Conservation (phyloP, 2,329 filamentous ascomycete genomes). For the Scedosporium boydii region DNA sequence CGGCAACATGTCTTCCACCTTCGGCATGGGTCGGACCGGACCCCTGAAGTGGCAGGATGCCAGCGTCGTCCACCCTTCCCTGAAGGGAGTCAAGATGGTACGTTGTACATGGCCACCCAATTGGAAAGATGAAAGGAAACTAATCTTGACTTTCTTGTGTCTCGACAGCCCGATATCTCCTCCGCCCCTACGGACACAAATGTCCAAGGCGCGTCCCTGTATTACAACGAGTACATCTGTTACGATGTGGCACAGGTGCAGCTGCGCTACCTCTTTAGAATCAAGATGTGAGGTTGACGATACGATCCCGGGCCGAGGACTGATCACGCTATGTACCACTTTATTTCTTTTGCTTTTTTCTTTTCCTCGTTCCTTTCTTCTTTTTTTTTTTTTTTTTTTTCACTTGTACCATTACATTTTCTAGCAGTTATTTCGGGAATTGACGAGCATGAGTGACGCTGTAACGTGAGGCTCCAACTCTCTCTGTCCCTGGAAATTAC, state of each 20-base stretch:
- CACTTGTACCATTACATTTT: no score
- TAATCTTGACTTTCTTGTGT: slow-evolving; percentile 6
- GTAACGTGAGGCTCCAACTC: no score
- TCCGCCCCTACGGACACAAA: slow-evolving; percentile 37
- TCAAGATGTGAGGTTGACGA: slow-evolving; percentile 32
- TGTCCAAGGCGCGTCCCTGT: slow-evolving; percentile 34
- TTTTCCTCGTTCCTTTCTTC: neutral
- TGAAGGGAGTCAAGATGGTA: slow-evolving; percentile 64
- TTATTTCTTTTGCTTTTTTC: neutral
- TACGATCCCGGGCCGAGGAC: neutral
- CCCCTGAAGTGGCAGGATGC: slow-evolving; percentile 72
- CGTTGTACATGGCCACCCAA: slow-evolving; percentile 18
- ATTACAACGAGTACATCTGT: slow-evolving; percentile 66
- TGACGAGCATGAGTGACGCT: no score
- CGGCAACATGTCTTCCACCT: slow-evolving; percentile 55
- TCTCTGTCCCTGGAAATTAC: no score
- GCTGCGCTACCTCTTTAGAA: slow-evolving; percentile 58
- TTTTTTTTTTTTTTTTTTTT: no score
- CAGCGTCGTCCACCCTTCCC: slow-evolving; percentile 47
- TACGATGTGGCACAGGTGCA: slow-evolving; percentile 63
- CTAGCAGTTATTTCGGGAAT: no score
- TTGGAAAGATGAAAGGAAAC: neutral
- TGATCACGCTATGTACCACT: neutral
- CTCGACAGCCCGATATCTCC: slow-evolving; percentile 37
- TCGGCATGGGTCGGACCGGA: slow-evolving; percentile 55